Percentiles rank a stretch among this genome's conserved stretches.
Evolutionary conservation across 2,329 filamentous ascomycete genomes (phyloP).

Genomic region (Thielaviopsis ethacetica): DNA sequence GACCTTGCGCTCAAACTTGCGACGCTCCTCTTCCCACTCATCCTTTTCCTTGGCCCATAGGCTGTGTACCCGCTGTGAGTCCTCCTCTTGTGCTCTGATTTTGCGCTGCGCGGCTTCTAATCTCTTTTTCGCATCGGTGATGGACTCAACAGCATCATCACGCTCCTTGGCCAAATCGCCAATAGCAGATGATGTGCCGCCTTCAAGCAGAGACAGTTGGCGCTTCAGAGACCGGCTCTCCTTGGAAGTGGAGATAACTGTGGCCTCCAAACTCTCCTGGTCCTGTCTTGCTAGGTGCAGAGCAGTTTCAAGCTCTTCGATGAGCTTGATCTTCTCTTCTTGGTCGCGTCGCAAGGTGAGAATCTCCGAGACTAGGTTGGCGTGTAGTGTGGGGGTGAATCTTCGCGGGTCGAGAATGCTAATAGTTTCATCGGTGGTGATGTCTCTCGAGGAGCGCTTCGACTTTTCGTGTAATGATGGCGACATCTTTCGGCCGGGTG

Average conservation of each 20-base stretch:
- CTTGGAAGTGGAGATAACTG: conserved; percentile 46
- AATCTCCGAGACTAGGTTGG: conserved; percentile 89
- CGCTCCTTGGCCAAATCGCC: conserved; percentile 72
- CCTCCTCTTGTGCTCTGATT: conserved; percentile 63
- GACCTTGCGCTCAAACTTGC: conserved; percentile 66
- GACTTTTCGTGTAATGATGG: conserved; percentile 28
- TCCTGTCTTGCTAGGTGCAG: conserved; percentile 58
- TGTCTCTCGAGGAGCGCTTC: conserved; percentile 40
- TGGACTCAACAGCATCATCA: conserved; percentile 62
- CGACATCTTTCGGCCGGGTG: conserved; percentile 38
- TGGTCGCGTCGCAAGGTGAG: conserved; percentile 72
- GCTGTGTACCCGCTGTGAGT: conserved; percentile 59
- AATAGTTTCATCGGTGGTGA: conserved; percentile 49
- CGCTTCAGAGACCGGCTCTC: conserved; percentile 70
- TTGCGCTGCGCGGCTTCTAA: conserved; percentile 67
- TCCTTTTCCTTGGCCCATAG: conserved; percentile 77
- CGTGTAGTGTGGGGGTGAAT: conserved; percentile 89
- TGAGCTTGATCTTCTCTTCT: conserved; percentile 73
- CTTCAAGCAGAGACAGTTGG: conserved; percentile 74
- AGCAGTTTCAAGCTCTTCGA: conserved; percentile 66
- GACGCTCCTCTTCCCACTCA: conserved; percentile 67
- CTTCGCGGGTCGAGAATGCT: conserved; percentile 71
- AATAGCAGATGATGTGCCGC: conserved; percentile 71
- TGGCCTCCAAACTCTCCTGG: conserved; percentile 51
- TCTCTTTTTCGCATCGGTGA: conserved; percentile 56